Conservation (phyloP, 495 filamentous ascomycete species). For the Hypoxylon intermedium region DNA sequence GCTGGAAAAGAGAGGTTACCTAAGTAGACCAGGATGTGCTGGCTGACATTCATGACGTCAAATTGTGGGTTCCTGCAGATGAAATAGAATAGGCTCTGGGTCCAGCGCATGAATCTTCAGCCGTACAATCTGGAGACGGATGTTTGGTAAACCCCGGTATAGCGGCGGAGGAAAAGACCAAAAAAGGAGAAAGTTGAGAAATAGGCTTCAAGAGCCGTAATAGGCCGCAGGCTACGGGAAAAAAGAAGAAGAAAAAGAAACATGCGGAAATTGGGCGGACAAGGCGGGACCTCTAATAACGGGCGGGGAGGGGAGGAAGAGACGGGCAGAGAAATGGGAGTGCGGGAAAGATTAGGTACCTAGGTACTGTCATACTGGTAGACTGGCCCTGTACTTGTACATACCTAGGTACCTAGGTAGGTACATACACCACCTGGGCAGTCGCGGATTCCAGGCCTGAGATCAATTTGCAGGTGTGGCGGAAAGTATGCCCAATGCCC, state of each 20-base stretch:
- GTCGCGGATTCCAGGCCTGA: too few relatives aligned
- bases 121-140: background rate
- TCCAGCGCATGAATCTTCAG: conserved; percentile 19
- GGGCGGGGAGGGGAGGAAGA: conserved; percentile 32
- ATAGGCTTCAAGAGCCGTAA: conserved; percentile 20
- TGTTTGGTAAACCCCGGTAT: conserved; percentile 15
- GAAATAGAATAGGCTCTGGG: conserved; percentile 24
- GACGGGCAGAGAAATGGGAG: conserved; percentile 10
- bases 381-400: too few relatives aligned
- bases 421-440: too few relatives aligned
- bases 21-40: too few relatives aligned
- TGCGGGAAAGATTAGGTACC: background rate
- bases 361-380: too few relatives aligned
- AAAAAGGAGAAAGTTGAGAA: conserved; percentile 29
- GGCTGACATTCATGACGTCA: conserved; percentile 31
- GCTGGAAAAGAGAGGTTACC: conserved; percentile 1
- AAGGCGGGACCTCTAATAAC: conserved; percentile 28
- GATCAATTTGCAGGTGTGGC: background rate
- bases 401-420: background rate
- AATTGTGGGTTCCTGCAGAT: conserved; percentile 29
- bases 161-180: conserved; percentile 32
- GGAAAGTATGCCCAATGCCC: background rate
- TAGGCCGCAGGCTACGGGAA: conserved; percentile 8
- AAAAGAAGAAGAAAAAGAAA: background rate
- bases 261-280: conserved; percentile 37